Base-by-base conservation (phyloP, 1,139 yeast species). In the Blastobotrys aristatus region DNA sequence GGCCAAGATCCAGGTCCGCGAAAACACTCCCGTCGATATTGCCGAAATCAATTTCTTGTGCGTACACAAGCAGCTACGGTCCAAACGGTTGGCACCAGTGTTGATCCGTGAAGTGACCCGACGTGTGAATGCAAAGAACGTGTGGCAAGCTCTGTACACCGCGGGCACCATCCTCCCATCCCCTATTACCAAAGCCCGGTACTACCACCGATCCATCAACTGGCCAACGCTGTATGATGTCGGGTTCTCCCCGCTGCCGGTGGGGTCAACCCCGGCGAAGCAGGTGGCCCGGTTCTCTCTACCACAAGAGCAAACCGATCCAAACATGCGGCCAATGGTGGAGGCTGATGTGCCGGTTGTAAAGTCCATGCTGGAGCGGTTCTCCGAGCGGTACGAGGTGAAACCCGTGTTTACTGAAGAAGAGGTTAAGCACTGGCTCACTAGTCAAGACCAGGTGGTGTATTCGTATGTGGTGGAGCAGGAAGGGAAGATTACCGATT, bases 141-240 rank as follows among this genome's bases (percentile, higher is more conserved):
- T 90, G 51, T 92, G 97, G 97, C 97, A 92, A 65, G 98, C 98
- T 0, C 74, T 94, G 52, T 89, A 88, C 66, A 90, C 99, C 11
- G 96, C 94, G 0, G 98, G 98, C 5, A 79, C 82, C 5, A 82
- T 88, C 4, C 74, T 92, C 52, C 99, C 99, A 17, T 82, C 92
- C 20, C 99, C 99, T 0, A 77, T 92, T 7, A 73, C 95, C n/a
- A 82, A 88, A 1, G 83, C 95, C 63, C 78, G 97, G 55, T 94
- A 94, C 67, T 85, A 87, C 44, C 99, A 92, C 68, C 84, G 98
- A 57, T 95, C 97, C 2, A 72, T 92, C 55, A 85, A 92, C 64
- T 92, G 98, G 98, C 72, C 79, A 18, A 92, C 88, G 62, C 74
- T 92, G 30, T 75, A 84, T 60, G 96, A 88, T 47, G 96, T 89